Conservation (phyloP, 371 early-diverging fungal genomes). For the Mortierella sp. region DNA sequence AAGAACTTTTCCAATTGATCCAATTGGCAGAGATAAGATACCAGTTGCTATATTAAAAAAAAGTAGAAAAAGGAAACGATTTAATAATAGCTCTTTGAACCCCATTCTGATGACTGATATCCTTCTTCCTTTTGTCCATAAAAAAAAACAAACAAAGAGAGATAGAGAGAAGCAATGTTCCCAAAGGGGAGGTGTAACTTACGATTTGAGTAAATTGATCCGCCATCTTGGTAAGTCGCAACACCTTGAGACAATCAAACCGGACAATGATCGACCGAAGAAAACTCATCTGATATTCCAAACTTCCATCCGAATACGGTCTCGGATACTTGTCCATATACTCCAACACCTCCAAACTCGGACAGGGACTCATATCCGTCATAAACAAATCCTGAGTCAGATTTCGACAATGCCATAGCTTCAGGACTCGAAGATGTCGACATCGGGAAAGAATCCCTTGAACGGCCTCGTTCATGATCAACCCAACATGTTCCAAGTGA, state of each 20-base stretch:
- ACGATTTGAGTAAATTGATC: slow-evolving; percentile 30
- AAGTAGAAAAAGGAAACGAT: background rate
- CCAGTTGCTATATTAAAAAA: slow-evolving; percentile 23
- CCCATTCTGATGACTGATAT: background rate
- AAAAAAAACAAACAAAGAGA: background rate
- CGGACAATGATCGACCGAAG: slow-evolving; percentile 31
- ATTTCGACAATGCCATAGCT: slow-evolving; percentile 46
- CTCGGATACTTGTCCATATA: slow-evolving; percentile 47
- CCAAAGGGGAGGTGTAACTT: too few relatives aligned
- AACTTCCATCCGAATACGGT: slow-evolving; percentile 24
- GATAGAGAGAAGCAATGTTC: background rate
- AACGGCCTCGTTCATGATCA: slow-evolving; percentile 42
- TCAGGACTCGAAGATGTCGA: slow-evolving; percentile 16
- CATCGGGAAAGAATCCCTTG: slow-evolving; percentile 35
- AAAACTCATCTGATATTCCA: slow-evolving; percentile 34
- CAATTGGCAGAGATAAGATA: slow-evolving; percentile 45
- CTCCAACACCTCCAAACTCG: slow-evolving; percentile 31
- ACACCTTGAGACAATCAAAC: slow-evolving; percentile 25
- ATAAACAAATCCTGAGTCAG: slow-evolving; percentile 40
- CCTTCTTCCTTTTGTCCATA: background rate
- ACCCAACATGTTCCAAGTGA: slow-evolving; percentile 37
- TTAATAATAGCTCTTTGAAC: background rate
- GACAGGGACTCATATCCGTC: slow-evolving; percentile 17
- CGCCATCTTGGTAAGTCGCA: slow-evolving; percentile 38
- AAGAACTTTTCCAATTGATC: slow-evolving; percentile 45